These are phyloP conservation scores for Firmiana major DNA, from an alignment of 345 rosid species.

Conservation along the genomic window DNA sequence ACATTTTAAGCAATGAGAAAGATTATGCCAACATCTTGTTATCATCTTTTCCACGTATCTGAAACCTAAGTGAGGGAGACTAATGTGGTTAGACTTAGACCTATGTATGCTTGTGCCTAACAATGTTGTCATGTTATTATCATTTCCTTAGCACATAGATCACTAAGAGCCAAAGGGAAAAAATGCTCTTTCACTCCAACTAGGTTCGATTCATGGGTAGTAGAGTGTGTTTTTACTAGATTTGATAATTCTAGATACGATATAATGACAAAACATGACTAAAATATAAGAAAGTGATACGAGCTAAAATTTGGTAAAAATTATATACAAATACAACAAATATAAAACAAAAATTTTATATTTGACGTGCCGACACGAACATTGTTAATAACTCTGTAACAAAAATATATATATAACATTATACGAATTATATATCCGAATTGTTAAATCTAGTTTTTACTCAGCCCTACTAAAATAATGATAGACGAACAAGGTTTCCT, in stretches of 20 bases:
- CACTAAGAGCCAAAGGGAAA: not conserved
- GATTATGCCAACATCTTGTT: not conserved
- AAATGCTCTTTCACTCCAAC: not conserved
- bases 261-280: too few relatives aligned
- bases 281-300: too few relatives aligned
- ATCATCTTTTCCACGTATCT: not conserved
- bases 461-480: not conserved
- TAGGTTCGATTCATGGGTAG: not conserved
- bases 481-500: not conserved
- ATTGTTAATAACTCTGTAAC: too few relatives aligned
- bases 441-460: not conserved
- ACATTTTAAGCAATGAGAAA: not conserved
- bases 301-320: too few relatives aligned
- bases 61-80: too few relatives aligned
- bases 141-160: not conserved
- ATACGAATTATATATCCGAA: too few relatives aligned
- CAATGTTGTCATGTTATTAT: constrained; percentile 3
- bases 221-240: not conserved
- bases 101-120: not conserved
- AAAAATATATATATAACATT: too few relatives aligned
- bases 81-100: too few relatives aligned
- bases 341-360: too few relatives aligned
- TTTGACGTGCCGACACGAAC: too few relatives aligned
- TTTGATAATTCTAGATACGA: too few relatives aligned
- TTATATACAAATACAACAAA: too few relatives aligned